A percentile compares a stretch with the other conserved stretches of the same genome.
These are phyloP conservation scores for Pseudocercospora pini-densiflorae DNA, from an alignment of 2,329 filamentous ascomycete genomes.

Conservation along the genomic window DNA sequence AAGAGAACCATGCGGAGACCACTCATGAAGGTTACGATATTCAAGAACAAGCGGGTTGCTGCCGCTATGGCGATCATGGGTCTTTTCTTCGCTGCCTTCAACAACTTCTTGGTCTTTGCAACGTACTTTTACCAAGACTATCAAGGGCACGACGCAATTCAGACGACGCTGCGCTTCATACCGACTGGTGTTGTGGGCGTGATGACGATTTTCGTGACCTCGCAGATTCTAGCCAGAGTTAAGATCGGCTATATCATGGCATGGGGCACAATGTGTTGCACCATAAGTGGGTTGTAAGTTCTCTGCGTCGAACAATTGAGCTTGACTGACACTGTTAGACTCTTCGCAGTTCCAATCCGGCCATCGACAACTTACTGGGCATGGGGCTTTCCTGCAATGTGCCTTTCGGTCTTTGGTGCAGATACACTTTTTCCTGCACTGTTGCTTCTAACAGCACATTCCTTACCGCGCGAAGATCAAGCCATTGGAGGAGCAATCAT, in stretches of 20 bases:
- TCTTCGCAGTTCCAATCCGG: slow-evolving; percentile 68
- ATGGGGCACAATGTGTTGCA: slow-evolving; percentile 61
- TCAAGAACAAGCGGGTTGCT: slow-evolving; percentile 63
- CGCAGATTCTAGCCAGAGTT: slow-evolving; percentile 61
- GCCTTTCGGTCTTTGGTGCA: slow-evolving; percentile 67
- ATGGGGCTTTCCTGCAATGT: slow-evolving; percentile 68
- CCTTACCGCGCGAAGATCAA: slow-evolving; percentile 66
- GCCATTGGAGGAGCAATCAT: slow-evolving; percentile 70
- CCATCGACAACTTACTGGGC: slow-evolving; percentile 68
- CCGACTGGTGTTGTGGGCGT: slow-evolving; percentile 66
- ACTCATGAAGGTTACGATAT: slow-evolving; percentile 70
- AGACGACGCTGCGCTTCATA: slow-evolving; percentile 71
- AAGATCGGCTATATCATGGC: slow-evolving; percentile 63
- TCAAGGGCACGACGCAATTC: slow-evolving; percentile 63
- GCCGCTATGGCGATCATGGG: slow-evolving; percentile 69
- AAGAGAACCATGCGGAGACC: slow-evolving; percentile 56
- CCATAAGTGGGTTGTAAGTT: slow-evolving; percentile 31
- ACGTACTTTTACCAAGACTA: slow-evolving; percentile 74
- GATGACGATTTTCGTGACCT: slow-evolving; percentile 61
- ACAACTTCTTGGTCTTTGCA: slow-evolving; percentile 68
- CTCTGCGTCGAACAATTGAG: not conserved
- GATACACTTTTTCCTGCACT: slow-evolving; percentile 70
- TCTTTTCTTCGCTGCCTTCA: slow-evolving; percentile 70
- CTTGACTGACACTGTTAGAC: slow-evolving; percentile 52
- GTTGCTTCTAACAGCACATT: slow-evolving; percentile 67